Conservation (phyloP, 148 eudicot genomes). For the Rhododendron simsii region DNA sequence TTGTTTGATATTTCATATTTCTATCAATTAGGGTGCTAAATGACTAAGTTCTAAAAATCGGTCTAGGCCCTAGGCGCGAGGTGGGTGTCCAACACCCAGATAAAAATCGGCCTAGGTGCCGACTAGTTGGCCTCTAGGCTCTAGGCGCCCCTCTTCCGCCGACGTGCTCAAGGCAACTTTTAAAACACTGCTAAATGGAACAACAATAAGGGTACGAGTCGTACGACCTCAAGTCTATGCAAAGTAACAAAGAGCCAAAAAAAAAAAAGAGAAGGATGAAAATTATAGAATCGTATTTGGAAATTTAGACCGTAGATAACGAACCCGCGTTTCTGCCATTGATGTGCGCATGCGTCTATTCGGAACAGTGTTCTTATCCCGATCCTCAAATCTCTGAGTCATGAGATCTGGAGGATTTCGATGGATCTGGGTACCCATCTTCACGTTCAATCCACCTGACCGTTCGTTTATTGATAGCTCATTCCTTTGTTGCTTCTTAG, state of each 20-base stretch:
- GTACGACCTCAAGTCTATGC: not conserved
- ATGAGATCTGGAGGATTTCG: constrained; percentile 54
- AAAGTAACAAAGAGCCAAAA: not conserved
- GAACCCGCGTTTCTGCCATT: constrained; percentile 75
- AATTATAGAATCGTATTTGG: not conserved
- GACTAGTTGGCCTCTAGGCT: too few species aligned
- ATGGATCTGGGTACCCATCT: constrained; percentile 62
- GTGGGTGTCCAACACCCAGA: too few species aligned
- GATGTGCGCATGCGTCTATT: constrained; percentile 88
- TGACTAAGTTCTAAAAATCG: too few species aligned
- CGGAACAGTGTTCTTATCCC: constrained; percentile 53
- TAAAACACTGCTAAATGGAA: not conserved
- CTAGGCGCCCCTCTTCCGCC: too few species aligned
- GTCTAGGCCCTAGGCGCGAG: too few species aligned
- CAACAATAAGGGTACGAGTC: not conserved
- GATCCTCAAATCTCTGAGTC: constrained; percentile 59
- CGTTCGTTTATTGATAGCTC: constrained; percentile 47
- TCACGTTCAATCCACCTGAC: constrained; percentile 54
- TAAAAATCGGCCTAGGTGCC: too few species aligned
- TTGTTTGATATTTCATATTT: not conserved
- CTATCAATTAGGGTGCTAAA: not conserved
- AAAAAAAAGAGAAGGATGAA: not conserved
- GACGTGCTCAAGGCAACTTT: too few species aligned
- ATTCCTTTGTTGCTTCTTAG: constrained; percentile 57
- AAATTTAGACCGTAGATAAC: constrained; percentile 18